phyloP scores from a whole-genome alignment of 495 filamentous ascomycete species.

The Elaphomyces granulatus region DNA sequence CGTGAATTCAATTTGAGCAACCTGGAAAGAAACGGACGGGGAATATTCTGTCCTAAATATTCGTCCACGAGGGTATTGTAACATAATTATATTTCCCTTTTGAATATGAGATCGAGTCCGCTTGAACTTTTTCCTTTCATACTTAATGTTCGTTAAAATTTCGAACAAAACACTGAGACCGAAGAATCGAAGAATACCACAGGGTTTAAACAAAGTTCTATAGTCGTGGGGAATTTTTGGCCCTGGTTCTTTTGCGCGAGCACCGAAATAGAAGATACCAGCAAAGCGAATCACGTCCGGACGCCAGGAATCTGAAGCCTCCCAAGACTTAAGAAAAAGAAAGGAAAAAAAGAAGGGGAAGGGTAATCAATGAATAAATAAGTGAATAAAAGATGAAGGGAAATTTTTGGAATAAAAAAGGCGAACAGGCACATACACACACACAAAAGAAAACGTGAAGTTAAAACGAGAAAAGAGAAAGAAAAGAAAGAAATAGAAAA shows the following conservation, averaged over 20 bases:
- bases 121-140: conserved; percentile 9
- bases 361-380: too few species aligned
- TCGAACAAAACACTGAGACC: conserved; percentile 4
- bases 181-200: not conserved
- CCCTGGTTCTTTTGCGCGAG: conserved; percentile 15
- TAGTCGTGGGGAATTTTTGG: conserved; percentile 20
- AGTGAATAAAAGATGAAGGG: too few species aligned
- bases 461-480: conserved; percentile 8
- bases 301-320: conserved; percentile 28
- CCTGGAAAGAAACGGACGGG: too few species aligned
- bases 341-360: conserved; percentile 5
- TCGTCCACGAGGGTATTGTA: too few species aligned
- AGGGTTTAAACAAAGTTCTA: conserved; percentile 25
- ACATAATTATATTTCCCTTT: too few species aligned
- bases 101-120: not conserved
- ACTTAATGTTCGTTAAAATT: conserved; percentile 15
- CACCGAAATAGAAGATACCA: conserved; percentile 23
- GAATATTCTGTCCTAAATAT: too few species aligned
- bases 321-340: conserved; percentile 20
- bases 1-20: too few species aligned
- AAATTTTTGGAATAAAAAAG: too few species aligned
- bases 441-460: too few species aligned
- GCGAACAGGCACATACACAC: too few species aligned
- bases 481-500: conserved; percentile 5
- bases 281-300: conserved; percentile 27